A percentile compares a stretch with the other conserved stretches of the same genome.
phyloP scores from a whole-genome alignment of 495 filamentous ascomycete species.

The Podospora fimiseda region DNA sequence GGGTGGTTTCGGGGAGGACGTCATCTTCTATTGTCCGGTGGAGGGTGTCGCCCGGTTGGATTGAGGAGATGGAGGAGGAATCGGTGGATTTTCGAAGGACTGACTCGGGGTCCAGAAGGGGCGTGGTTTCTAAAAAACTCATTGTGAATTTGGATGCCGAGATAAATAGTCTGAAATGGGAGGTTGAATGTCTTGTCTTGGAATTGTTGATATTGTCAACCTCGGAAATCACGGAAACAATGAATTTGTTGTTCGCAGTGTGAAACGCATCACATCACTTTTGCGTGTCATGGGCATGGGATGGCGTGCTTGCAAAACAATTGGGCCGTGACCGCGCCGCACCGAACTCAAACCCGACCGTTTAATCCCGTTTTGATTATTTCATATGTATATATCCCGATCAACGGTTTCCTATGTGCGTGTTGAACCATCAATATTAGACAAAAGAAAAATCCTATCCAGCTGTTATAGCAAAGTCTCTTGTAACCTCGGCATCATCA shows the following conservation, averaged over 20 bases:
- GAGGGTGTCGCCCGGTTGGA: neutral
- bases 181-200: too few species aligned
- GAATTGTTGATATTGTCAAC: too few species aligned
- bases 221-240: neutral
- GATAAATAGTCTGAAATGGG: too few species aligned
- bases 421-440: too few species aligned
- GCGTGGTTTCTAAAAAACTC: neutral
- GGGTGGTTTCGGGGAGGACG: constrained; percentile 57
- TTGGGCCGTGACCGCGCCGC: neutral
- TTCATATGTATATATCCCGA: neutral
- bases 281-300: neutral
- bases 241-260: too few species aligned
- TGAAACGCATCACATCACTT: neutral
- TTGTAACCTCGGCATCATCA: neutral
- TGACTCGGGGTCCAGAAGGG: neutral
- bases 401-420: neutral
- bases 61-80: neutral
- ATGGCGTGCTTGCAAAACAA: constrained; percentile 6
- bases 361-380: neutral
- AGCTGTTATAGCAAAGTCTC: neutral
- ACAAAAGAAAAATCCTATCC: neutral
- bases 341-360: neutral
- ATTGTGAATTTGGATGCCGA: too few species aligned
- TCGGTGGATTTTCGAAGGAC: neutral
- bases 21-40: constrained; percentile 44